phyloP scores from a whole-genome alignment of 208 protist species.

The Crithidia sp. region DNA sequence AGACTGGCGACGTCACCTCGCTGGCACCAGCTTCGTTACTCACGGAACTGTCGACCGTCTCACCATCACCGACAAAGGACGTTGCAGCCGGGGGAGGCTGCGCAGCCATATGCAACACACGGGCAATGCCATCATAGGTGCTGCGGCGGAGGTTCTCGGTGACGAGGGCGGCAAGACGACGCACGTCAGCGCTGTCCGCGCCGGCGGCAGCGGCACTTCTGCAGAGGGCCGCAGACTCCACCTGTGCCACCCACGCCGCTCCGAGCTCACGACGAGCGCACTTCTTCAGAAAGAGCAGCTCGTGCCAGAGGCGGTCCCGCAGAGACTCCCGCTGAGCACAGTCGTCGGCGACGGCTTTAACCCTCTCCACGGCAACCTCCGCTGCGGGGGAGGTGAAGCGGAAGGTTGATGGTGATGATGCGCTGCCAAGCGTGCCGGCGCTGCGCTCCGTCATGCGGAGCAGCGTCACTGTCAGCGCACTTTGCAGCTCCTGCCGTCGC shows the following conservation, averaged over 20 bases:
- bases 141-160: constrained; percentile 11
- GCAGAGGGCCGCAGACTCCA: constrained; percentile 11
- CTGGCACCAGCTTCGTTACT: not conserved
- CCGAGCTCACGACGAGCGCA: constrained; percentile 27
- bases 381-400: constrained; percentile 6
- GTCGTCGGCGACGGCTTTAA: constrained; percentile 14
- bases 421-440: not conserved
- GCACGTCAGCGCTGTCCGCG: not conserved
- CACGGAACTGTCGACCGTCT: not conserved
- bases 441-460: constrained; percentile 15
- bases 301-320: constrained; percentile 34
- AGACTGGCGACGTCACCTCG: not conserved
- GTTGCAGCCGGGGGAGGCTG: too few species aligned
- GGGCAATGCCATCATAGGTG: constrained; percentile 25
- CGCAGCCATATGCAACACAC: constrained; percentile 7
- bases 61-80: not conserved
- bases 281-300: constrained; percentile 59
- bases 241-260: constrained; percentile 22
- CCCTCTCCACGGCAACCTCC: constrained; percentile 21
- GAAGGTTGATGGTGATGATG: not conserved
- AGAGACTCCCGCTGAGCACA: constrained; percentile 29
- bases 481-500: constrained; percentile 31
- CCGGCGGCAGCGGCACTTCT: not conserved
- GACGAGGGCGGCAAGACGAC: not conserved
- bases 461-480: constrained; percentile 14